Base-by-base conservation (phyloP, 805 yeast species). In the Candida krabiensis region DNA sequence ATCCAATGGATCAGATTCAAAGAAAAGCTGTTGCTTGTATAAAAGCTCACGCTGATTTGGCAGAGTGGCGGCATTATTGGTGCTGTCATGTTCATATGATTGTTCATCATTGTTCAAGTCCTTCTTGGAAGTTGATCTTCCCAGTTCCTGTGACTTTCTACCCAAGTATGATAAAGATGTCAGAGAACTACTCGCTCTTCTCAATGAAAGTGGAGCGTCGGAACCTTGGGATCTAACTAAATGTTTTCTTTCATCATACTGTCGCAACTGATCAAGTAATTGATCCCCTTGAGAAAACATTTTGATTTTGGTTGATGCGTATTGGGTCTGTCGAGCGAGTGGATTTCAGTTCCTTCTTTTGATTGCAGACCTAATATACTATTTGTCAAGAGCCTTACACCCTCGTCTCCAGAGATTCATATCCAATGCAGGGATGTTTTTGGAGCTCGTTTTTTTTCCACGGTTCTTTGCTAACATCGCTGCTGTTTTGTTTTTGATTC, bases 241-340 rank as follows among this genome's bases (percentile, higher is more conserved):
- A 29, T 52, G 47, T 27, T 60, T 61, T 16, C 53, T 46, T 26
- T 50, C 48, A 39, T 62, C 67, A 38, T 57, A 61, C 34, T 54
- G 59, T n/a, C 60, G 53, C 14, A 62, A 50, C 43, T 62, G 67
- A 35, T 56, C 55, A 27, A 62, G 32, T 17, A 62, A 44, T 41
- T 62, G 65, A 37, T 59, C 64, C 1, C 66, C 64, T 33, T 61
- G 66, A 4, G 67, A 58, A 14, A 57, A 36, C 61, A 60, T 58
- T n/a, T n/a, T n/a, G n/a, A 9, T 7, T 29, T 18, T 15, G 12
- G n/a, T n/a, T n/a, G n/a, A n/a, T n/a, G n/a, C n/a, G n/a, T n/a
- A n/a, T n/a, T n/a, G n/a, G n/a, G n/a, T n/a, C n/a, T n/a, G n/a
- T n/a, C n/a, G n/a, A n/a, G n/a, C n/a, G n/a, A n/a, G n/a, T n/a